phyloP scores from a whole-genome alignment of 495 filamentous ascomycete genomes.

The Xylaria palmicola region DNA sequence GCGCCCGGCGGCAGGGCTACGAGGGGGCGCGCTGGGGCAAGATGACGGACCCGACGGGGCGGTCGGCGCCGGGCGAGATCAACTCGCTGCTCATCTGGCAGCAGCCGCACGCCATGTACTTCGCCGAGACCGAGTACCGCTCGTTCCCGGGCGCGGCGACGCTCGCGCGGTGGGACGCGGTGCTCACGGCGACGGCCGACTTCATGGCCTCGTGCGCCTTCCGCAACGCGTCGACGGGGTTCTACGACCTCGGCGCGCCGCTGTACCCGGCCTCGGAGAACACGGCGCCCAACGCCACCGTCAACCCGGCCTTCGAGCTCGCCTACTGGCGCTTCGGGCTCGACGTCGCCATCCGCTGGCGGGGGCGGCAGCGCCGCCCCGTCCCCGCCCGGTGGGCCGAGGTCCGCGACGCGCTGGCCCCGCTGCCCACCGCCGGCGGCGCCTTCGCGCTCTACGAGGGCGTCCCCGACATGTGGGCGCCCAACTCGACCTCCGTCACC shows the following conservation, averaged over 20 bases:
- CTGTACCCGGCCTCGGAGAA: slow-evolving; percentile 55
- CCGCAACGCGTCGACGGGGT: slow-evolving; percentile 41
- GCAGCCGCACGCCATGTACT: slow-evolving; percentile 54
- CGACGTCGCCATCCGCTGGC: slow-evolving; percentile 42
- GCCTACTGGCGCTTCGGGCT: slow-evolving; percentile 51
- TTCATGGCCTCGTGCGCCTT: slow-evolving; percentile 54
- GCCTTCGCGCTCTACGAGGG: slow-evolving; percentile 53
- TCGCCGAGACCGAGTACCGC: slow-evolving; percentile 52
- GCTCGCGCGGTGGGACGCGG: slow-evolving; percentile 45
- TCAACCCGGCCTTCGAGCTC: slow-evolving; percentile 53
- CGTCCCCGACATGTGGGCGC: slow-evolving; percentile 49
- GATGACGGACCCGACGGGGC: slow-evolving; percentile 57
- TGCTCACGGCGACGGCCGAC: slow-evolving; percentile 46
- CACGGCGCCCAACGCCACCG: slow-evolving; percentile 48
- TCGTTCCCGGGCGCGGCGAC: slow-evolving; percentile 37
- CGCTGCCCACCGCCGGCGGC: slow-evolving; percentile 43
- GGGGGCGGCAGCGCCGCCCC: slow-evolving; percentile 33
- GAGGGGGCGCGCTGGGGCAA: slow-evolving; percentile 56
- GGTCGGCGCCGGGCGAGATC: slow-evolving; percentile 56
- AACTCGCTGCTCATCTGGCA: slow-evolving; percentile 57
- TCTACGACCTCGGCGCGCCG: slow-evolving; percentile 53
- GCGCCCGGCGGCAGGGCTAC: slow-evolving; percentile 52
- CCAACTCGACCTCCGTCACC: slow-evolving; percentile 33
- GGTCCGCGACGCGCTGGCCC: slow-evolving; percentile 46
- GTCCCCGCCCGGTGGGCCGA: slow-evolving; percentile 39